Conservation (phyloP, 2,329 filamentous ascomycete genomes). For the Fusarium liriodendri region DNA sequence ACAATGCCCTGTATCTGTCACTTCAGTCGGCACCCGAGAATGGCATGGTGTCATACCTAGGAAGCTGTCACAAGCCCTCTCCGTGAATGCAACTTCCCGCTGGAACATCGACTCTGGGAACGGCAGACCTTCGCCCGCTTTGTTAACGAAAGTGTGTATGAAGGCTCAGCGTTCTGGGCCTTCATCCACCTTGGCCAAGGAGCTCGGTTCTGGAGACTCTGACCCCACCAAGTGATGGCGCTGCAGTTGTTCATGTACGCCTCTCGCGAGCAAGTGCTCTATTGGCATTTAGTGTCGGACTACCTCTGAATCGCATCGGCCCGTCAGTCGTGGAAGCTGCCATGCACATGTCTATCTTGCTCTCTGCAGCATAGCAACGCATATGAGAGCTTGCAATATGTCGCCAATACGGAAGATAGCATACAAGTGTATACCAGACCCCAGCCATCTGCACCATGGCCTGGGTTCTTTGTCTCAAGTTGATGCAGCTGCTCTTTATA, state of each 20-base stretch:
- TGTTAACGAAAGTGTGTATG: not conserved
- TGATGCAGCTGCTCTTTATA: not conserved
- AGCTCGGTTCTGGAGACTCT: not conserved
- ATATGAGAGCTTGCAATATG: not conserved
- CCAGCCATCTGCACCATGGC: constrained; percentile 1
- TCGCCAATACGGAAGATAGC: not conserved
- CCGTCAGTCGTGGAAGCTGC: constrained; percentile 13
- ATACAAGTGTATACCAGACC: constrained; percentile 40
- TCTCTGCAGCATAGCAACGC: not conserved
- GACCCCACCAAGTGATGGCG: not conserved
- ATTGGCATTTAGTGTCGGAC: constrained; percentile 13
- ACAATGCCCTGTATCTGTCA: constrained; percentile 6
- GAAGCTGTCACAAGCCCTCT: constrained; percentile 17
- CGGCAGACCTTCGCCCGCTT: constrained; percentile 13
- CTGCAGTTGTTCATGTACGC: constrained; percentile 12
- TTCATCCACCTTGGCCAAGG: not conserved
- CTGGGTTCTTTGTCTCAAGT: not conserved
- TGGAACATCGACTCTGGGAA: constrained; percentile 8
- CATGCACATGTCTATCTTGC: not conserved
- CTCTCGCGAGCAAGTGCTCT: constrained; percentile 7
- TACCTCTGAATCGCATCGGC: constrained; percentile 16
- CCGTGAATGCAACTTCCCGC: constrained; percentile 20
- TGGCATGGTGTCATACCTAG: constrained; percentile 24
- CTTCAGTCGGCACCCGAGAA: not conserved
- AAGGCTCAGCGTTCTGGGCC: not conserved